These are phyloP conservation scores for Cydonia oblonga DNA, from an alignment of 331 rosid genomes.

Conservation along the genomic window DNA sequence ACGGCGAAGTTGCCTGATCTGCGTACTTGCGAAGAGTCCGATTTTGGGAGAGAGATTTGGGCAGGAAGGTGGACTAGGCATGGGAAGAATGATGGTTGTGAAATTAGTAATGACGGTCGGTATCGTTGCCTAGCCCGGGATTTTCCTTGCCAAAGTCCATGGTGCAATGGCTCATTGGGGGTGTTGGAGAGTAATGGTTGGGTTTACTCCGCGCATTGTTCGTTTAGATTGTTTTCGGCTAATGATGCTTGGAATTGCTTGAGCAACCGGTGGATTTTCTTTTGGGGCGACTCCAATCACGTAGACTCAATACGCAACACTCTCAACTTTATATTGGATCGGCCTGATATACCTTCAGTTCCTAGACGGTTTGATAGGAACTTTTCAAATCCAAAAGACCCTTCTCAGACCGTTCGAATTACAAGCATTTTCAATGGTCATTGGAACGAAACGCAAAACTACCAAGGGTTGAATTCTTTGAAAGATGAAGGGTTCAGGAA, in stretches of 20 bases:
- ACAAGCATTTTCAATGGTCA: constrained; percentile 92
- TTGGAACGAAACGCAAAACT: constrained; percentile 81
- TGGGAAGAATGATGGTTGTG: constrained; percentile 52
- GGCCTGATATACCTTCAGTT: constrained; percentile 53
- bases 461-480: constrained; percentile 68
- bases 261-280: constrained; percentile 72
- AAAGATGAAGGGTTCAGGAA: constrained; percentile 57
- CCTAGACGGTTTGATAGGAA: constrained; percentile 69
- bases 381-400: constrained; percentile 63
- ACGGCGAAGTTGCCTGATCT: constrained; percentile 39
- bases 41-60: constrained; percentile 63
- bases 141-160: constrained; percentile 61
- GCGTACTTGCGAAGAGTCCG: constrained; percentile 38
- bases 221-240: constrained; percentile 48
- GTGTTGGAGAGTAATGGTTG: constrained; percentile 83
- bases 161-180: constrained; percentile 85
- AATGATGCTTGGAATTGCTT: constrained; percentile 80
- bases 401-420: constrained; percentile 62
- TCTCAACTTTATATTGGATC: constrained; percentile 62
- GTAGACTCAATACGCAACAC: constrained; percentile 77
- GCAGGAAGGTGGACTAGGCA: constrained; percentile 88
- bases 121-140: constrained; percentile 48
- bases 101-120: constrained; percentile 62
- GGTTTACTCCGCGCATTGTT: constrained; percentile 84
- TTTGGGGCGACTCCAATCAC: constrained; percentile 94